Base-by-base conservation (phyloP, 164 flowering plant species). In the Platanus orientalis region DNA sequence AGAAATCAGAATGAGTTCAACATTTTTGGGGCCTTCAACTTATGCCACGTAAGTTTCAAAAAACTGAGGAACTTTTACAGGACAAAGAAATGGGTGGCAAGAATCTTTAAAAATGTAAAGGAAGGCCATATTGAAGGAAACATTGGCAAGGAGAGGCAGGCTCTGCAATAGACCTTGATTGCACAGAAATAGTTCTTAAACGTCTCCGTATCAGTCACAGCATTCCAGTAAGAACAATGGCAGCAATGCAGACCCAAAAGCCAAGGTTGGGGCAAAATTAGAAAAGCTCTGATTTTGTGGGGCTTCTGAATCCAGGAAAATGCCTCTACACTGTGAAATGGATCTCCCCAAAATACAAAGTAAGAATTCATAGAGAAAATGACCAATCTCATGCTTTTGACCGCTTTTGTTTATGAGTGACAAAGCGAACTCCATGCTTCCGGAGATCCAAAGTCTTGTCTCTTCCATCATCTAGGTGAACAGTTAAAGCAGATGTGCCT, bases 371-470 rank as follows among this genome's bases (percentile, higher is more conserved):
- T 36, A 40, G 45, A 58, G 4, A 32, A 60, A 51, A 20, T 28
- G 28, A 28, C 20, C 39, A 40, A 49, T 60, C 47, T 64, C 80
- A 84, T 7, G 73, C 26, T 65, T 62, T 78, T 17, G 80, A 61
- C 47, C 83, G 77, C 77, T 84, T 89, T 57, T 80, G 88, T 76
- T 87, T 94, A 65, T 84, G 89, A 57, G 96, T 76, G 65, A 89
- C 79, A 69, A 95, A 87, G 7, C 97, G 96, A 65, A 95, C 73
- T 25, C 88, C 80, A 67, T 95, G 97, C 74, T 88, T 90, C 56
- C 86, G 94, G 52, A 89, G 86, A 65, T 92, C 91, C 69, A 89
- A 39, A 1, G 71, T 71, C 78, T 72, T 84, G 19, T 75, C 70
- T 68, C 78, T 80, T 57, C 97, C 97, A 77, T 92, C 90, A 71